These are phyloP conservation scores for Aspergillus brasiliensis DNA, from an alignment of 2,329 filamentous ascomycete species.

Conservation along the genomic window DNA sequence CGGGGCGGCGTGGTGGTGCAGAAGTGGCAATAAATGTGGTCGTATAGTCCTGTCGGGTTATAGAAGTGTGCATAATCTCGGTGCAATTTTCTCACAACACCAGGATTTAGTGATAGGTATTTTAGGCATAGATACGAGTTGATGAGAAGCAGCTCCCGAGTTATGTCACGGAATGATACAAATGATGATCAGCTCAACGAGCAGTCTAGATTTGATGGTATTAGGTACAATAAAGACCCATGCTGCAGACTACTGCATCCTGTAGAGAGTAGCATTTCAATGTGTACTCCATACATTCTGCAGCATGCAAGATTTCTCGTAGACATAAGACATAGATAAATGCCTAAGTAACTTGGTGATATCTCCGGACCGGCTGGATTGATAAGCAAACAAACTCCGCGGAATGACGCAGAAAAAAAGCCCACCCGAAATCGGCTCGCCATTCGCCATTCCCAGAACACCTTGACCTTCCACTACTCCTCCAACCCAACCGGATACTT, in stretches of 20 bases:
- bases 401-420: slow-evolving; percentile 28
- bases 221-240: not conserved
- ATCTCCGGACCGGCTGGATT: slow-evolving; percentile 18
- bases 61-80: slow-evolving; percentile 1
- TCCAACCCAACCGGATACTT: slow-evolving; percentile 1
- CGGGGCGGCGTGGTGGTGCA: slow-evolving; percentile 54
- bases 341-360: not conserved
- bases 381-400: slow-evolving; percentile 30
- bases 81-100: not conserved
- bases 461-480: slow-evolving; percentile 7
- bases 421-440: slow-evolving; percentile 20
- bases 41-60: not conserved
- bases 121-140: not conserved
- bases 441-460: slow-evolving; percentile 4
- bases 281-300: not conserved
- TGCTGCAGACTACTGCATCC: not conserved
- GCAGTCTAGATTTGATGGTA: no score
- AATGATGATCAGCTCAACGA: not conserved
- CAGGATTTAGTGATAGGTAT: not conserved
- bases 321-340: not conserved
- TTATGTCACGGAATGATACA: not conserved
- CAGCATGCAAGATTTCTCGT: not conserved
- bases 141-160: not conserved
- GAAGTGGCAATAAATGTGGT: slow-evolving; percentile 44
- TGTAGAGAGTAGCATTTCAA: no score